Conservation (phyloP, 305 asterid species). For the Solanum aculeatissimum region DNA sequence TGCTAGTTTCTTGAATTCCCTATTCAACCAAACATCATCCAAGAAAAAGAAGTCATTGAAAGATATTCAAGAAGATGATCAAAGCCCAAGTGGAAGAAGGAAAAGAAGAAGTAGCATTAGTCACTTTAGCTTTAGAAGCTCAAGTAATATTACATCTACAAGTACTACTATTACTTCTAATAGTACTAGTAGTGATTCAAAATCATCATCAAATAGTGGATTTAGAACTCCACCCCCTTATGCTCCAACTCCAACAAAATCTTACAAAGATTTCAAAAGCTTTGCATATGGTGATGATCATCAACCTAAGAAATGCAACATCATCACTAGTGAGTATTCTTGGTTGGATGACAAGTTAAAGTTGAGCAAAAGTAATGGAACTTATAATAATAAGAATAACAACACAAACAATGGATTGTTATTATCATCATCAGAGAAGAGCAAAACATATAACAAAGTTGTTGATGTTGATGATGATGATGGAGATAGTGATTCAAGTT, state of each 20-base stretch:
- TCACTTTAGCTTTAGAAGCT: conserved; percentile 23
- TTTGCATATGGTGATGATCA: not conserved
- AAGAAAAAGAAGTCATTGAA: conserved; percentile 29
- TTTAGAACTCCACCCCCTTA: conserved; percentile 42
- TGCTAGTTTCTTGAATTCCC: conserved; percentile 35
- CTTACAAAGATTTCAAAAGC: conserved; percentile 24
- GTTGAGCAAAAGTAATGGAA: conserved; percentile 3
- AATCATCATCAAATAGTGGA: conserved; percentile 27
- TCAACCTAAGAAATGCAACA: not conserved
- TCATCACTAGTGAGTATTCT: conserved; percentile 1
- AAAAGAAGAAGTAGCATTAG: conserved; percentile 63
- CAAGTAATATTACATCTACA: not conserved
- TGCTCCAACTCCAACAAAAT: conserved; percentile 34
- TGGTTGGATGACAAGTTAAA: conserved; percentile 18
- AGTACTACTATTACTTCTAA: not conserved
- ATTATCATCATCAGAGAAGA: not conserved
- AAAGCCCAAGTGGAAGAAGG: conserved; percentile 42
- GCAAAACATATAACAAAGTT: conserved; percentile 10
- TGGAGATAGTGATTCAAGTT: conserved; percentile 79
- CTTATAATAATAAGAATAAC: not conserved
- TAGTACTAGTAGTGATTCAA: conserved; percentile 1
- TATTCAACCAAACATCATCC: conserved; percentile 29
- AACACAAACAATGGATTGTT: not conserved
- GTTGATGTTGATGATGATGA: conserved; percentile 35
- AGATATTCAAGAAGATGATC: conserved; percentile 15